Percentiles rank a stretch among this genome's conserved stretches.
These are phyloP conservation scores for Rhamnella rubrinervis DNA, from an alignment of 331 rosid genomes.

Conservation along the genomic window DNA sequence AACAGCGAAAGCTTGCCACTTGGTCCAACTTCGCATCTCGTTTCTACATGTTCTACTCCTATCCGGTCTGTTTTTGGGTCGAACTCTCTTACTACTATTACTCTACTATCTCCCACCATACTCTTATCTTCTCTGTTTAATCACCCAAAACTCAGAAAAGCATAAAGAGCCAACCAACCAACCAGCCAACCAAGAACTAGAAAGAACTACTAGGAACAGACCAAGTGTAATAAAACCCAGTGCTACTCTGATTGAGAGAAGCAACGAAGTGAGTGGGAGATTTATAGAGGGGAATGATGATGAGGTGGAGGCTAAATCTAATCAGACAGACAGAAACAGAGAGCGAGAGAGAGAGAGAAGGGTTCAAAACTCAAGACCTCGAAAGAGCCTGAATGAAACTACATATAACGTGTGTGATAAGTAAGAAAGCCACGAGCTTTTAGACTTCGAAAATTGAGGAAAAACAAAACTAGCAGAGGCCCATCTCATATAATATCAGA, in stretches of 20 bases:
- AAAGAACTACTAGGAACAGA: not conserved
- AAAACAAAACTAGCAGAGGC: not conserved
- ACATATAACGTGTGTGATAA: conserved; percentile 35
- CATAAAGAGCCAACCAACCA: not conserved
- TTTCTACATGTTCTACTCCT: conserved; percentile 70
- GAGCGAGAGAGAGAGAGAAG: not conserved
- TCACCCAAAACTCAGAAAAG: not conserved
- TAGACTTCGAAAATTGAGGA: conserved; percentile 26
- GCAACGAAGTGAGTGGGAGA: not conserved
- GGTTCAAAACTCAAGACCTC: conserved; percentile 34
- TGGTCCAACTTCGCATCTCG: conserved; percentile 81
- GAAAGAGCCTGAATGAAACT: conserved; percentile 7
- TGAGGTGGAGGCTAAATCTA: not conserved
- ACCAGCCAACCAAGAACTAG: not conserved
- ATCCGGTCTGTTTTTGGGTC: conserved; percentile 43
- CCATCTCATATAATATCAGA: not conserved
- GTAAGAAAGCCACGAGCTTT: conserved; percentile 28
- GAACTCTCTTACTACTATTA: conserved; percentile 49
- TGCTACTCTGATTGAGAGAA: not conserved
- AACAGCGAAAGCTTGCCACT: conserved; percentile 69
- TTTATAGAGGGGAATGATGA: conserved; percentile 21
- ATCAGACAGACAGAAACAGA: too few relatives aligned
- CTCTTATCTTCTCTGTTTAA: not conserved
- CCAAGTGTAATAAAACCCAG: not conserved
- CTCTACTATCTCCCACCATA: conserved; percentile 19